Evolutionary conservation across 805 yeast genomes (phyloP).

Genomic region (Candida mattraensis): DNA sequence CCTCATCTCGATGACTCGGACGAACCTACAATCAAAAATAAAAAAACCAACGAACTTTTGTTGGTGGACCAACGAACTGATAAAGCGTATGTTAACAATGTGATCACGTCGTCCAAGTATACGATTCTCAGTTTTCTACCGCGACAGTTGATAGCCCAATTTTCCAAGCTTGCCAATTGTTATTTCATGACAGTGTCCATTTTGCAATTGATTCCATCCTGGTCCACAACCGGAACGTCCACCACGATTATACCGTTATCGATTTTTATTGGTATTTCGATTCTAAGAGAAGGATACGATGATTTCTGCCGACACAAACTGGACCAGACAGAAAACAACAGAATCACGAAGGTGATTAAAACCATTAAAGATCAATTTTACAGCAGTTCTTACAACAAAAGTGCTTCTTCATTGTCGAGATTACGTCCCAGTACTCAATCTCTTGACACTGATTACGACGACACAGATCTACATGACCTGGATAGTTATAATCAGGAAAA

Average conservation of each 20-base stretch:
- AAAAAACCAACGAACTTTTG: constrained; percentile 29
- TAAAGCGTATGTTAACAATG: constrained; percentile 61
- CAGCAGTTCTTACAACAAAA: constrained; percentile 22
- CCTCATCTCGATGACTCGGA: constrained; percentile 39
- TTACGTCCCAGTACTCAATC: constrained; percentile 28
- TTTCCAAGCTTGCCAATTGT: constrained; percentile 87
- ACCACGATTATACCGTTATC: constrained; percentile 90
- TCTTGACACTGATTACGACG: constrained; percentile 18
- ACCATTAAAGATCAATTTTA: constrained; percentile 5
- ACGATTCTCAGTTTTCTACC: constrained; percentile 81
- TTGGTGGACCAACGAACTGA: constrained; percentile 70
- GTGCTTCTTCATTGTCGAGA: constrained; percentile 30
- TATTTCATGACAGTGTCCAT: constrained; percentile 89
- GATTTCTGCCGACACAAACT: constrained; percentile 85
- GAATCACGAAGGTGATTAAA: constrained; percentile 42
- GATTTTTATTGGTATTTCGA: constrained; percentile 85
- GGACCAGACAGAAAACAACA: constrained; percentile 82
- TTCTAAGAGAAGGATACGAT: constrained; percentile 90
- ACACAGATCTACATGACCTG: constrained; percentile 17
- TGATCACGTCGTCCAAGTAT: constrained; percentile 85
- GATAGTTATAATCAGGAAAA: constrained; percentile 12
- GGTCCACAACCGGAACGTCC: constrained; percentile 96
- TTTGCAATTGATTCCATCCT: constrained; percentile 91
- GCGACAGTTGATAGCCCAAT: constrained; percentile 84
- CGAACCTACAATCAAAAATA: constrained; percentile 31